Percentiles rank a stretch among this genome's conserved stretches.
Evolutionary conservation across 2,329 filamentous ascomycete species (phyloP).

Genomic region (Tolypocladium ophioglossoides): DNA sequence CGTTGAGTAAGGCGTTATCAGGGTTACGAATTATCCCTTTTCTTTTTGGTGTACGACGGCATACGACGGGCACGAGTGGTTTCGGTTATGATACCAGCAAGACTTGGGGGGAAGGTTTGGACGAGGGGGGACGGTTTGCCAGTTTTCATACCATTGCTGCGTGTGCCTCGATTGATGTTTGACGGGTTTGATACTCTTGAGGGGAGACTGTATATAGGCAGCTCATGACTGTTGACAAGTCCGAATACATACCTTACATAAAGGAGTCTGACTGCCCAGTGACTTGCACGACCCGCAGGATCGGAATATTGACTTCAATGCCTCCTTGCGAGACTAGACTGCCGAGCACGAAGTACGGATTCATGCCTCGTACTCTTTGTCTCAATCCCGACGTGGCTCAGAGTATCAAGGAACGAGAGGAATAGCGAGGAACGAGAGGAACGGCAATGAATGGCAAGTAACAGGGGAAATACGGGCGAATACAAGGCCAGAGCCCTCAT

Average conservation of each 20-base stretch:
- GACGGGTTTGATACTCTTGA: background rate
- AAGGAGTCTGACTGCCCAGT: too few species aligned
- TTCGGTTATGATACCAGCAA: conserved; percentile 6
- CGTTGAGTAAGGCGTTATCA: background rate
- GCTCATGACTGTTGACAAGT: background rate
- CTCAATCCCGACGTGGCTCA: too few species aligned
- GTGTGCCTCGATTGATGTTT: background rate
- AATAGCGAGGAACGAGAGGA: too few species aligned
- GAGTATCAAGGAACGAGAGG: too few species aligned
- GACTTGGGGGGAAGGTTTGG: background rate
- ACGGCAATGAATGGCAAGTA: too few species aligned
- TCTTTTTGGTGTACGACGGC: background rate
- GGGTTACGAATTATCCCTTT: background rate
- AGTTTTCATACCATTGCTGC: conserved; percentile 3
- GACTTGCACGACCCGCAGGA: too few species aligned
- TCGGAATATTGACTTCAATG: too few species aligned
- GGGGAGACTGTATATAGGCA: background rate
- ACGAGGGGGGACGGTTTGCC: background rate
- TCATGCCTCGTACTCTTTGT: too few species aligned
- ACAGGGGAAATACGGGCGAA: too few species aligned
- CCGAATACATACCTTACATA: background rate
- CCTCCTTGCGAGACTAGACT: too few species aligned
- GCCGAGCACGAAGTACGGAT: too few species aligned
- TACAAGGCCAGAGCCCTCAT: too few species aligned
- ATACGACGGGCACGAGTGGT: background rate